Evolutionary conservation across 345 rosid genomes (phyloP), one percentile per base, ranked within the genome.

Genomic region (Erodium maritimum): DNA sequence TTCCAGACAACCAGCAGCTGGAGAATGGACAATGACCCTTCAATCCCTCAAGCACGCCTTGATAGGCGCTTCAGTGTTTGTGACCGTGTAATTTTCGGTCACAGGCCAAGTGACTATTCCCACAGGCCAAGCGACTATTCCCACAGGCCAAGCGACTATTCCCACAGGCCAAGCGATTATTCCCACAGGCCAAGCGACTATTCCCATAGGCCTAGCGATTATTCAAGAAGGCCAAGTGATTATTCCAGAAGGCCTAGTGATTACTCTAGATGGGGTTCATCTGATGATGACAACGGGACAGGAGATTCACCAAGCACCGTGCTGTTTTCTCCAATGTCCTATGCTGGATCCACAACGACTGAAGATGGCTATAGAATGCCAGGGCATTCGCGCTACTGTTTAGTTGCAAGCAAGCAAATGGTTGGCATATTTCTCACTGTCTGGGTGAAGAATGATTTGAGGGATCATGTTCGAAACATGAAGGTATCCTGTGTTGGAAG

Each of bases 401-500:
- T 87, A 61, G 97, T 90, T 19, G 95, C 97, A 11, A 87, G 95
- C 63, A 93, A 87, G 76, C 96, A 93, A 63, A 93, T 93, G 99
- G 99, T 93, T 57, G 99, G 99, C 69, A 78, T 93, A 66, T 89
- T 89, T 65, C 79, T 93, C 54, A 93, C 99, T 1, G 69, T 93
- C 45, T 93, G 99, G 99, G 99, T 85, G 70, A 82, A 86, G 70
- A 80, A 88, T 45, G 99, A 93, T 64, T 67, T 93, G 61, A 71
- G 82, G 73, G 96, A 93, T 64, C 81, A 85, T 52, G 95, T 90
- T 59, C 82, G 73, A 64, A 89, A 89, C 84, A n/a, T n/a, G n/a
- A n/a, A n/a, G n/a, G n/a, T n/a, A n/a, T n/a, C n/a, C n/a, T 85
- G 96, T 71, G 91, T 93, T 57, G 99, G 99, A 48, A 78, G 99